Evolutionary conservation across 305 asterid species (phyloP), one percentile per base, ranked within the genome.

Genomic region (Fraxinus angustifolia): DNA sequence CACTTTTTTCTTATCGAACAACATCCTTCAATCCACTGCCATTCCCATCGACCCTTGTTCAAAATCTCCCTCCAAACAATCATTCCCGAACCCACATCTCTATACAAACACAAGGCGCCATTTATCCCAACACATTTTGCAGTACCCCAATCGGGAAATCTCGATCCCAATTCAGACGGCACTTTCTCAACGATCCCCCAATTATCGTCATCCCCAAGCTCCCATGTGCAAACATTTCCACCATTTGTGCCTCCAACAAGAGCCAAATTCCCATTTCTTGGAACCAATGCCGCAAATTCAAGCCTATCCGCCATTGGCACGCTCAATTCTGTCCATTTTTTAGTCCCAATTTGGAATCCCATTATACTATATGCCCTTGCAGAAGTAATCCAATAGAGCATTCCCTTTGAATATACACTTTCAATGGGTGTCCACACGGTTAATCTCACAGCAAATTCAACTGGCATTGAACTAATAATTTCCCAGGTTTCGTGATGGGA

Each of bases 361-460:
- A 93, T 88, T 73, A 93, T 84, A 70, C 93, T 90, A 82, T 92
- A 93, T 1, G 91, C 97, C 34, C 98, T 83, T 2, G 97, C 97
- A 0, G 96, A 93, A 0, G 96, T 94, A 86, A 93, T 88, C 98
- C 97, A 94, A 14, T 94, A 93, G 0, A 94, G 84, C 16, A 83
- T 21, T 21, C 97, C 97, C 4, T 86, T 73, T 4, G 87, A 87
- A 79, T 62, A 80, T 11, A 91, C 96, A 28, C 97, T 84, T 65
- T 92, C 94, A 26, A 85, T 88, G 1, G 97, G 93, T 2, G 97
- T 94, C 98, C 98, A 94, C 8, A 94, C 98, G 0, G 97, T 94
- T 30, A 92, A 86, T 87, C 98, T 90, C 78, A 93, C 96, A 8
- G 97, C 94, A 53, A 90, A 85, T 19, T 92, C 96, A 28, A 87